Conservation (phyloP, 2,329 filamentous ascomycete species). For the Orbilia quercus region DNA sequence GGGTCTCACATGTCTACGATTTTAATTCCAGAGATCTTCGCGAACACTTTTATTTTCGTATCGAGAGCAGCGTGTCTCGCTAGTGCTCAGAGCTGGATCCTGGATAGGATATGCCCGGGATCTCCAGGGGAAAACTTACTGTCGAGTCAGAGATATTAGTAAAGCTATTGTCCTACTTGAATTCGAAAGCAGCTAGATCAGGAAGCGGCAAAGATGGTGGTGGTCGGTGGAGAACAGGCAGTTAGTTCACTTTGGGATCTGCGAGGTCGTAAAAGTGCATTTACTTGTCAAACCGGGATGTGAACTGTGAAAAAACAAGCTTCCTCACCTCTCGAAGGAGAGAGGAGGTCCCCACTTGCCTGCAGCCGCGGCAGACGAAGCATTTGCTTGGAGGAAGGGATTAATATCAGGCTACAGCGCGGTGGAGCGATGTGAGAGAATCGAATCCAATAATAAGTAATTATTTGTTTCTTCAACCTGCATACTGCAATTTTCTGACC, state of each 20-base stretch:
- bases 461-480: conserved; percentile 24
- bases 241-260: not conserved
- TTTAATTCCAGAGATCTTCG: conserved; percentile 11
- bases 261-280: not conserved
- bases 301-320: conserved; percentile 39
- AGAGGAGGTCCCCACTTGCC: conserved; percentile 27
- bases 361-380: conserved; percentile 19
- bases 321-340: conserved; percentile 16
- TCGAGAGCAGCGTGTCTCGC: not conserved
- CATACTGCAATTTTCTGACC: conserved; percentile 15
- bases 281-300: conserved; percentile 22
- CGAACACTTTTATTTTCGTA: not conserved
- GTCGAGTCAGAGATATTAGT: conserved; percentile 4
- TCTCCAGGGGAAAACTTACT: conserved; percentile 22
- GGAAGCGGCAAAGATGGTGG: no score
- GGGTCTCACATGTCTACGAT: conserved; percentile 1
- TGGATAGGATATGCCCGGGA: conserved; percentile 9
- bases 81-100: not conserved
- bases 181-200: no score
- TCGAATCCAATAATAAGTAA: no score
- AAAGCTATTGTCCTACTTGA: not conserved
- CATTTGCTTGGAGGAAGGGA: not conserved
- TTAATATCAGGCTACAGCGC: conserved; percentile 27
- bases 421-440: conserved; percentile 9
- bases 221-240: not conserved